phyloP scores from a whole-genome alignment of 2,329 filamentous ascomycete species.

The Ophiostoma sp. region DNA sequence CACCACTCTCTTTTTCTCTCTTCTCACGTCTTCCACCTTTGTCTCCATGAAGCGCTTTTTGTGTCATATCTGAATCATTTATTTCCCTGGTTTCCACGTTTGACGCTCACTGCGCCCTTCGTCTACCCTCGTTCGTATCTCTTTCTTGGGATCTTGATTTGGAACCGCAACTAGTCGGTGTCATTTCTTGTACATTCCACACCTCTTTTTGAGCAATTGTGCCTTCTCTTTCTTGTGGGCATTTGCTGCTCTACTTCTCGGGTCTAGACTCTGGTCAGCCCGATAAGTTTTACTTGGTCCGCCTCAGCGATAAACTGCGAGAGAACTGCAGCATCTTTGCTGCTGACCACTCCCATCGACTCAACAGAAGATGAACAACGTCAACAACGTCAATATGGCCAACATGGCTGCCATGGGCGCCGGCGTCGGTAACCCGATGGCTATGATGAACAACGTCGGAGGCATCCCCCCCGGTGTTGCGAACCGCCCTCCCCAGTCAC shows the following conservation, averaged over 20 bases:
- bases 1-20: neutral
- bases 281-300: constrained; percentile 1
- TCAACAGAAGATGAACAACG: constrained; percentile 30
- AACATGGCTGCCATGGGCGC: constrained; percentile 65
- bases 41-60: constrained; percentile 15
- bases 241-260: constrained; percentile 8
- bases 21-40: neutral
- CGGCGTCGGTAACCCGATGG: constrained; percentile 57
- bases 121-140: neutral
- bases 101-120: neutral
- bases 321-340: neutral
- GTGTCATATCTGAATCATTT: neutral
- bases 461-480: constrained; percentile 34
- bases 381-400: constrained; percentile 64
- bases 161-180: neutral
- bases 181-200: neutral
- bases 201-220: neutral
- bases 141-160: constrained; percentile 1
- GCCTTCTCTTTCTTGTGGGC: neutral
- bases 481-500: constrained; percentile 25
- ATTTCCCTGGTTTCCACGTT: neutral
- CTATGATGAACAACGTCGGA: constrained; percentile 60
- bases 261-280: constrained; percentile 1
- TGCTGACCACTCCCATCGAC: neutral
- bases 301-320: neutral